These are phyloP conservation scores for Xylariomycetidae sp. DNA, from an alignment of 2,329 filamentous ascomycete genomes.

Conservation along the genomic window DNA sequence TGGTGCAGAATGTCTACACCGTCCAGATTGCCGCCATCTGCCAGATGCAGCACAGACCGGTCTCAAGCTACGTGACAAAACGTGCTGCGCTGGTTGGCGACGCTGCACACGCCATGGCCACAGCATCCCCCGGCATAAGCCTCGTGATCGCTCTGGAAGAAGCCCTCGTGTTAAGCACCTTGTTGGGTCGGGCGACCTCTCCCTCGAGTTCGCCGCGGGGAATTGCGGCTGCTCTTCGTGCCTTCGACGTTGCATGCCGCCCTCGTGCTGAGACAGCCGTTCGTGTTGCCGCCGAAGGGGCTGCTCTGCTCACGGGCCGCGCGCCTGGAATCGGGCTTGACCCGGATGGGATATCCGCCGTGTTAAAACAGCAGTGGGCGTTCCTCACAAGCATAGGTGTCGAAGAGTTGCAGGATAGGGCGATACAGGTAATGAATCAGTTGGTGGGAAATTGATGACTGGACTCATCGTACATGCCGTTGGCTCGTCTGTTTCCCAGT, in stretches of 20 bases:
- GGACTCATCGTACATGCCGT: no score
- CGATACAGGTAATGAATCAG: no score
- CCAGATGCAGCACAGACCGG: slow-evolving; percentile 16
- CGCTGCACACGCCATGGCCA: slow-evolving; percentile 19
- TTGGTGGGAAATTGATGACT: no score
- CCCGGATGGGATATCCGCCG: no score
- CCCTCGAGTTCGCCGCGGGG: no score
- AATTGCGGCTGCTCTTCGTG: background rate
- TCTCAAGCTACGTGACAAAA: slow-evolving; percentile 14
- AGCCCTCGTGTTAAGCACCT: slow-evolving; percentile 19
- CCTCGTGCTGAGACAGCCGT: background rate
- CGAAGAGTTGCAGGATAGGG: no score
- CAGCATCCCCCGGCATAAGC: slow-evolving; percentile 14
- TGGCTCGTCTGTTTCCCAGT: no score
- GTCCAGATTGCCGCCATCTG: slow-evolving; percentile 24
- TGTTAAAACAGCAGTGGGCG: no score
- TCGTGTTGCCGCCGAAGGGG: background rate
- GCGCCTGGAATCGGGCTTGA: background rate
- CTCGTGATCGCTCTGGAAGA: slow-evolving; percentile 20
- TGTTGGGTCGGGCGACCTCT: slow-evolving; percentile 19
- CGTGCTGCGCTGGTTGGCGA: slow-evolving; percentile 21
- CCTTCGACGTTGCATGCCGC: background rate
- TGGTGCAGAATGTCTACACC: slow-evolving; percentile 25
- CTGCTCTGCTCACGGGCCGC: background rate
- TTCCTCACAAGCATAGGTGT: no score